Conservation (phyloP, 305 asterid genomes). For the Plantago lanceolata region DNA sequence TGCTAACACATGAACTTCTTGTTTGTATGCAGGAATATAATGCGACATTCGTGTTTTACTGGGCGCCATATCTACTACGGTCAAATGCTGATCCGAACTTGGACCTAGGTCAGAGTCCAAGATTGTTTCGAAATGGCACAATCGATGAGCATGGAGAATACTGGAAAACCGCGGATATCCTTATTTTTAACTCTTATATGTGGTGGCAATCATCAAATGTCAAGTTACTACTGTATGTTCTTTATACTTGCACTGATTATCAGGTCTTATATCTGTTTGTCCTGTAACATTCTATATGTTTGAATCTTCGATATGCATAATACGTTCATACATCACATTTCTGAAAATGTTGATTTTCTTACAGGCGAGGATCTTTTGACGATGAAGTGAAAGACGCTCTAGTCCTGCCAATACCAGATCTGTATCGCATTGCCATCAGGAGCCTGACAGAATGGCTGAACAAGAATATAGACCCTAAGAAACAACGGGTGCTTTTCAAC, state of each 20-base stretch:
- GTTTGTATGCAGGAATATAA: slow-evolving; percentile 43
- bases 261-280: no score
- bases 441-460: slow-evolving; percentile 39
- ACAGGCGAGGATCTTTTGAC: slow-evolving; percentile 36
- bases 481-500: slow-evolving; percentile 31
- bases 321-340: no score
- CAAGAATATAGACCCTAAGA: slow-evolving; percentile 32
- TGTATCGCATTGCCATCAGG: slow-evolving; percentile 35
- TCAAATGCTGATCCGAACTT: slow-evolving; percentile 61
- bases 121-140: slow-evolving; percentile 50
- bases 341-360: no score
- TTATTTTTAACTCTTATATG: slow-evolving; percentile 61
- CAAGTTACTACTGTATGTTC: slow-evolving; percentile 33
- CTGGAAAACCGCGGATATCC: slow-evolving; percentile 60
- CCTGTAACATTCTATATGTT: no score
- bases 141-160: slow-evolving; percentile 47
- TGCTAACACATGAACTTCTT: background rate
- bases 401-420: slow-evolving; percentile 25
- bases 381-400: slow-evolving; percentile 29
- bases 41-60: slow-evolving; percentile 58
- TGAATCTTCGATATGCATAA: no score
- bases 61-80: slow-evolving; percentile 70
- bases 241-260: no score
- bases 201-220: slow-evolving; percentile 62
- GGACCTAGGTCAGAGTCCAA: slow-evolving; percentile 37